phyloP scores from a whole-genome alignment of 2,329 filamentous ascomycete genomes.

The Arthrobotrys sinensis region DNA sequence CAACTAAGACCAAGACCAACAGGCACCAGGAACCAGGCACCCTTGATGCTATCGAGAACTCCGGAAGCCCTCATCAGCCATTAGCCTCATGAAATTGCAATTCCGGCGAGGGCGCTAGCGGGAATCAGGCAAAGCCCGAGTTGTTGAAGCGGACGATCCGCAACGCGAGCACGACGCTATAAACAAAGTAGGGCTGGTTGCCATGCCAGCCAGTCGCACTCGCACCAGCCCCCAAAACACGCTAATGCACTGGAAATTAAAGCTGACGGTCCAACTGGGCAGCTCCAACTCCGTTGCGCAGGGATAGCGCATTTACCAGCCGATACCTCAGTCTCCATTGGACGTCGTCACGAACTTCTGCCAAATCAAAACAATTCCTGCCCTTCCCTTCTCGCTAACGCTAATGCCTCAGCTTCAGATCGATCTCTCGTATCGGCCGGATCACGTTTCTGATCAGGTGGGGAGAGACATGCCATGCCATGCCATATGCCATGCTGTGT shows the following conservation, averaged over 20 bases:
- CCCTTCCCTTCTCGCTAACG: background rate
- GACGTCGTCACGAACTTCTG: constrained; percentile 10
- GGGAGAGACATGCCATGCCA: background rate
- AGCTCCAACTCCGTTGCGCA: constrained; percentile 26
- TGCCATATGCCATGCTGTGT: background rate
- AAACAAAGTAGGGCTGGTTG: constrained; percentile 38
- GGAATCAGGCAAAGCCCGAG: constrained; percentile 14
- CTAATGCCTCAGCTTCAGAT: constrained; percentile 28
- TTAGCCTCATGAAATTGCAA: constrained; percentile 32
- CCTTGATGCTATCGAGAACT: constrained; percentile 8
- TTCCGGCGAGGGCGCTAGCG: constrained; percentile 38
- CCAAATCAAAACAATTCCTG: constrained; percentile 23
- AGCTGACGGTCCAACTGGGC: constrained; percentile 24
- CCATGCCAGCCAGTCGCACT: constrained; percentile 40
- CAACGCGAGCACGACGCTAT: background rate
- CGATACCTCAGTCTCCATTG: background rate
- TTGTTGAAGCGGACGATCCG: too few species aligned
- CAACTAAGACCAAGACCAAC: background rate
- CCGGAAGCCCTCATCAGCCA: background rate
- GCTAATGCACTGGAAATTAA: constrained; percentile 43
- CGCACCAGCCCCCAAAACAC: constrained; percentile 27
- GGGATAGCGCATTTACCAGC: constrained; percentile 37
- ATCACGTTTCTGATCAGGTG: constrained; percentile 26
- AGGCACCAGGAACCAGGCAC: constrained; percentile 51
- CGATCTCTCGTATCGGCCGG: constrained; percentile 22